These are phyloP conservation scores for Sugiyamaella marilandica DNA, from an alignment of 805 yeast genomes.

Conservation along the genomic window DNA sequence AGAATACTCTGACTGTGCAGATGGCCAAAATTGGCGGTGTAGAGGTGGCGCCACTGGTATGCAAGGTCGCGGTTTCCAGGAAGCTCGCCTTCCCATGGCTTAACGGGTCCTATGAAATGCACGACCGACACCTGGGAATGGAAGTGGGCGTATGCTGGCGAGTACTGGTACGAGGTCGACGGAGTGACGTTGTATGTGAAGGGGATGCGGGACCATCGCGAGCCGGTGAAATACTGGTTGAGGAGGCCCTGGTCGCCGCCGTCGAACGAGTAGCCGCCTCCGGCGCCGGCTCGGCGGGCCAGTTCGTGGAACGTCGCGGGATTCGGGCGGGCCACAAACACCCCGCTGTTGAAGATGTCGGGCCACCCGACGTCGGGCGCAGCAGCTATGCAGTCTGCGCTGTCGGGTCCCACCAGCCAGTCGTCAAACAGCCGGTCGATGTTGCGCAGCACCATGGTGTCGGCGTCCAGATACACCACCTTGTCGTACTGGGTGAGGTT, in stretches of 20 bases:
- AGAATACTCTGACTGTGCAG: background rate
- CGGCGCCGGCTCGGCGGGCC: slow-evolving; percentile 23
- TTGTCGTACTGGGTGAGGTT: slow-evolving; percentile 36
- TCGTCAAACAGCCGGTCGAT: slow-evolving; percentile 32
- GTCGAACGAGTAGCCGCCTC: slow-evolving; percentile 51
- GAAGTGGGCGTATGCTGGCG: slow-evolving; percentile 63
- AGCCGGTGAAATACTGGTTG: slow-evolving; percentile 57
- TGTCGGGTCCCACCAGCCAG: slow-evolving; percentile 1
- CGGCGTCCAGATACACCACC: slow-evolving; percentile 51
- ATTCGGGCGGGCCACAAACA: slow-evolving; percentile 57
- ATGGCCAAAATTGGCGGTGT: slow-evolving; percentile 2
- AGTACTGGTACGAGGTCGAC: slow-evolving; percentile 57
- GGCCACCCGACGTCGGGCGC: slow-evolving; percentile 90
- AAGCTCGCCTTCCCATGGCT: slow-evolving; percentile 35
- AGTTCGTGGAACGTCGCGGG: slow-evolving; percentile 40
- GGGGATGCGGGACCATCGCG: slow-evolving; percentile 65
- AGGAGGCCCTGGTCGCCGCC: slow-evolving; percentile 92
- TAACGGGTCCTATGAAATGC: slow-evolving; percentile 37
- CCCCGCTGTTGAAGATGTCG: slow-evolving; percentile 80
- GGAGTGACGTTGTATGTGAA: slow-evolving; percentile 81
- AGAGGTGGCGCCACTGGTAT: slow-evolving; percentile 18
- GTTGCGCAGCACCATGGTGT: slow-evolving; percentile 42
- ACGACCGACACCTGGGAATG: slow-evolving; percentile 35
- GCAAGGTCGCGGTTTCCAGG: slow-evolving; percentile 14
- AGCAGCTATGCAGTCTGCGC: slow-evolving; percentile 34